Evolutionary conservation across 1,139 yeast species (phyloP), one percentile per base, ranked within the genome.

Genomic region (Suhomyces panamericanus): DNA sequence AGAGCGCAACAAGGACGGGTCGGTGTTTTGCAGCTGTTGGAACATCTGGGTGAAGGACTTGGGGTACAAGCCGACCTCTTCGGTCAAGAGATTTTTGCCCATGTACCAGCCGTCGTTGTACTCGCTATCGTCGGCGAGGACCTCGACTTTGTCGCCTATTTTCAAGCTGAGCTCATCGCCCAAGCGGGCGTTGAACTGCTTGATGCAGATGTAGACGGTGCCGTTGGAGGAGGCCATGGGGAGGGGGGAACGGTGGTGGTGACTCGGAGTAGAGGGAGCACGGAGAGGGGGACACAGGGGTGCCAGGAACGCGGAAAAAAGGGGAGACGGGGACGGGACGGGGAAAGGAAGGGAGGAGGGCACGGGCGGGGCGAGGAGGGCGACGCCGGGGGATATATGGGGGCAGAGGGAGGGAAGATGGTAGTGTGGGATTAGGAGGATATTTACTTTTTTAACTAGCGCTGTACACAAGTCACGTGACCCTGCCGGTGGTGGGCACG

Each of bases 51-150:
- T 87, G 61, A 91, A 93, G 11, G 89, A 80, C 58, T 85, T 87
- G 10, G 99, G 99, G 60, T 89, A 93, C 38, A 93, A 70, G 0
- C 99, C 99, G 10, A 87, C 90, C 48, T 80, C 77, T 41, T 79
- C 78, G 0, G 91, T 83, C 39, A 77, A 61, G 43, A 87, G 63
- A 55, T 91, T 90, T 51, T 84, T 83, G 9, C 98, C 96, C 85
- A 72, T 72, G 59, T 85, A 93, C 99, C 99, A 93, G n/a, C 98
- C 98, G 63, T 93, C 99, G 54, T 88, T 87, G 64, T 87, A 93
- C 58, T 88, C 97, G 50, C 84, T 80, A 65, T 93, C 99, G 63
- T 90, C 96, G 35, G 95, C 89, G 24, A 95, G 77, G 13, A 93
- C 90, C 62, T 90, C 95, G 45, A 95, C 77, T 52, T 81, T 84